Evolutionary conservation across 805 yeast genomes (phyloP), one percentile per base, ranked within the genome.

Genomic region (Saccharomycopsis sp.): DNA sequence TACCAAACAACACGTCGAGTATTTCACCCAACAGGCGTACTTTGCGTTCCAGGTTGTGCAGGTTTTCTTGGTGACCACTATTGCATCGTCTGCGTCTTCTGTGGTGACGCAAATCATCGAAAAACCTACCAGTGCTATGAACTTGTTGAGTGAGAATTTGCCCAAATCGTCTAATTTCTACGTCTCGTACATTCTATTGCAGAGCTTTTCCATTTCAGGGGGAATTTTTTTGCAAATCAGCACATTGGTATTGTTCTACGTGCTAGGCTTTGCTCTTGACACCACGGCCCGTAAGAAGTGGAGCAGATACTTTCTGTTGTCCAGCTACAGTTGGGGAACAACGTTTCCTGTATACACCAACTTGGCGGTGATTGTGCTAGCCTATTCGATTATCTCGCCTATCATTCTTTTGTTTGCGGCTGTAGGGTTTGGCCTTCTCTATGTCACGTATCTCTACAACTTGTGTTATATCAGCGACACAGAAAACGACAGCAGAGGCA

Each of bases 341-440:
- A 72, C 80, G 3, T 87, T 84, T 75, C 94, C 95, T n/a, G 75
- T 82, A 2, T 86, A 84, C 68, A 81, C 88, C 60, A 84, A 82
- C 67, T 78, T 87, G 70, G 85, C 85, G 2, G 84, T 85, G 61
- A 86, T 87, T 59, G 73, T 82, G 2, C 75, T 87, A 61, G 80
- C 90, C 0, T 87, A 85, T 67, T 71, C 87, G 2, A 78, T 87
- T 60, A 86, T 87, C 61, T 81, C 97, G 1, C 98, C 99, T 14
- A 73, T 92, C 65, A 86, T 92, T 61, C 71, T 91, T 62, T 70
- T 86, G 20, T 91, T 94, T 68, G 82, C 91, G 2, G 75, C 83
- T 29, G 79, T 78, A 52, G 87, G 91, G 1, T 91, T 90, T 71
- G 73, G 77, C 53, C 71, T 91, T 60, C 70, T 90, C 24, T 92